These are phyloP conservation scores for Apiotrichum laibachii DNA, from an alignment of 1,284 basidiomycete genomes.

Conservation along the genomic window DNA sequence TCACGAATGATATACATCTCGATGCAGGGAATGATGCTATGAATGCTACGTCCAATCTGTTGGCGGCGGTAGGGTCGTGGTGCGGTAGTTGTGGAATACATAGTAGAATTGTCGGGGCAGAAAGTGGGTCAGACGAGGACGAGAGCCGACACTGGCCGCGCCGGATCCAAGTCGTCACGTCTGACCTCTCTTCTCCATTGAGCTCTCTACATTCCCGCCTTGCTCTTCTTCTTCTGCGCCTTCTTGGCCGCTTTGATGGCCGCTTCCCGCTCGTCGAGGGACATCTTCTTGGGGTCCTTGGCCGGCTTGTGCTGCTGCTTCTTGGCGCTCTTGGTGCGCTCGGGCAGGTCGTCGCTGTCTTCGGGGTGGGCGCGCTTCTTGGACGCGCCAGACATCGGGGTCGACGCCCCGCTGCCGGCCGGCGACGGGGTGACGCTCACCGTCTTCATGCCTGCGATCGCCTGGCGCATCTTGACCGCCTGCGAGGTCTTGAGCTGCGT, in stretches of 20 bases:
- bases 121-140: too few species aligned
- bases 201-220: constrained; percentile 29
- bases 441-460: constrained; percentile 8
- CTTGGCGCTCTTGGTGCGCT: background rate
- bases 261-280: constrained; percentile 23
- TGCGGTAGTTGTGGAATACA: too few species aligned
- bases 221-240: constrained; percentile 27
- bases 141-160: too few species aligned
- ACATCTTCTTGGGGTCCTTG: background rate
- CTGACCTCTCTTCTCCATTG: constrained; percentile 39
- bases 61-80: too few species aligned
- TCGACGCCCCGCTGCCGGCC: background rate
- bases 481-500: background rate
- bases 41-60: too few species aligned
- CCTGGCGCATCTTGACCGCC: constrained; percentile 9
- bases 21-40: too few species aligned
- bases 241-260: constrained; percentile 27
- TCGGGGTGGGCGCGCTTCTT: constrained; percentile 12
- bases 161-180: background rate
- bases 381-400: background rate
- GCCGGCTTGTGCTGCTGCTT: background rate
- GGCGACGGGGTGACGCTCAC: constrained; percentile 6
- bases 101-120: too few species aligned
- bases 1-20: too few species aligned
- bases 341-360: background rate